These are phyloP conservation scores for Hypoxylon sp. DNA, from an alignment of 2,329 filamentous ascomycete genomes.

Conservation along the genomic window DNA sequence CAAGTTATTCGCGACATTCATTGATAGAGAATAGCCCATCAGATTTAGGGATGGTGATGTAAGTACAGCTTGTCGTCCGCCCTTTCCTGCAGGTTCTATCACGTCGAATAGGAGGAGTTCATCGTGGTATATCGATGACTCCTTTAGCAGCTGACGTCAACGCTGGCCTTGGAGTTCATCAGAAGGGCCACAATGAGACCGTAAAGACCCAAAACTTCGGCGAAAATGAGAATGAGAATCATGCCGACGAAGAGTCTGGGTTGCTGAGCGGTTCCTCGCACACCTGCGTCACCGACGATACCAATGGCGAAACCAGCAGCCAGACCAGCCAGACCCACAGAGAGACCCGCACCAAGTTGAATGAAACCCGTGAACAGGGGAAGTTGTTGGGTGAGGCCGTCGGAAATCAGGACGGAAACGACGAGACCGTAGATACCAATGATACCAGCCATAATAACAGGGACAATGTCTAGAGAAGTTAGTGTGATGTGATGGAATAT, in stretches of 20 bases:
- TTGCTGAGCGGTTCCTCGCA: slow-evolving; percentile 87
- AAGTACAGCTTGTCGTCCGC: slow-evolving; percentile 46
- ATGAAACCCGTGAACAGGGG: slow-evolving; percentile 88
- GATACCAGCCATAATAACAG: slow-evolving; percentile 99
- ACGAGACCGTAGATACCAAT: slow-evolving; percentile 98
- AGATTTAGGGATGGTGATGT: slow-evolving; percentile 38
- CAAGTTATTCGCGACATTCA: slow-evolving; percentile 37
- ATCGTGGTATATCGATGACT: slow-evolving; percentile 4
- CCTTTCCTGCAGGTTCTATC: slow-evolving; percentile 24
- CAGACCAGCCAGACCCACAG: slow-evolving; percentile 85
- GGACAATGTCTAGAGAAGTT: slow-evolving; percentile 84
- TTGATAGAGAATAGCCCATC: slow-evolving; percentile 31
- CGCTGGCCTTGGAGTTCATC: slow-evolving; percentile 95
- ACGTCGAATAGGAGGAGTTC: slow-evolving; percentile 18
- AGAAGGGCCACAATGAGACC: slow-evolving; percentile 98
- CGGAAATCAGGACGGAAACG: slow-evolving; percentile 89
- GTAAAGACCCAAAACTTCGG: slow-evolving; percentile 99
- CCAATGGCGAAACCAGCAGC: slow-evolving; percentile 90
- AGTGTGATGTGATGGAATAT: slow-evolving; percentile 38
- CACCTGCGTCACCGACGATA: slow-evolving; percentile 91
- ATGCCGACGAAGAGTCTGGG: slow-evolving; percentile 94
- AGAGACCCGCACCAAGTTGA: slow-evolving; percentile 85
- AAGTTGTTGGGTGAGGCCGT: slow-evolving; percentile 79
- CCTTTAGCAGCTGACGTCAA: slow-evolving; percentile 74
- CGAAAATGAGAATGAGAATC: slow-evolving; percentile 99